Evolutionary conservation across 352 stramenopile species (phyloP), one percentile per base, ranked within the genome.

Genomic region (Pythium vanterpoolii): DNA sequence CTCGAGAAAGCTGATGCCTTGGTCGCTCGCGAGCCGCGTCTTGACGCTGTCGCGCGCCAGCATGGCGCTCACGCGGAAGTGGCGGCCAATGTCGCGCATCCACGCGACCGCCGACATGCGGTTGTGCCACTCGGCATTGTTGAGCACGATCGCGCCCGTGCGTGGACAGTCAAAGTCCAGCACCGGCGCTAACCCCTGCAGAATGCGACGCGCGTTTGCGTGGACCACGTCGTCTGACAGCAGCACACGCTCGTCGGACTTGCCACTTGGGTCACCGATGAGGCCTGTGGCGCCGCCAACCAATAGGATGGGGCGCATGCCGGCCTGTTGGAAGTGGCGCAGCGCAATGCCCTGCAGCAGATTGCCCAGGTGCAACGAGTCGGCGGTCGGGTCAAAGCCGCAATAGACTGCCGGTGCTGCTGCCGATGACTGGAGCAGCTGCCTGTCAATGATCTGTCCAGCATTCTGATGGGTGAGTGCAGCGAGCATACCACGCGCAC

Each of bases 31-130:
- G 27, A 99, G 78, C 16, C 98, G 86, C 73, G 98, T 92, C 70
- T 98, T 98, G 11, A 99, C 97, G 52, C 93, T 99, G 60, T 99
- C 97, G 60, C 97, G 97, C 40, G 83, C 83, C 45, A 99, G 73
- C 98, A 99, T 99, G n/a, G 93, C 83, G 71, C 98, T 99, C 43
- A 99, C 96, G 36, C 96, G 97, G 69, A 99, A 99, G 64, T 93
- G 83, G 42, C 84, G 74, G 45, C 86, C 98, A 59, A 99, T 98
- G 69, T 99, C 95, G 42, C 97, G 87, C 64, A 99, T 89, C 79
- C 99, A 99, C 55, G 97, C 79, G 45, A 99, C 77, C 33, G 97
- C 98, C 31, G 90, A 96, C 66, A 99, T 91, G 30, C 79, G 62
- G 7, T 79, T 86, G 56, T 99, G 89, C 97, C 97, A 99, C 57